Percentiles rank a stretch among this genome's conserved stretches.
These are phyloP conservation scores for Apiospora marii DNA, from an alignment of 2,329 filamentous ascomycete species.

Conservation along the genomic window DNA sequence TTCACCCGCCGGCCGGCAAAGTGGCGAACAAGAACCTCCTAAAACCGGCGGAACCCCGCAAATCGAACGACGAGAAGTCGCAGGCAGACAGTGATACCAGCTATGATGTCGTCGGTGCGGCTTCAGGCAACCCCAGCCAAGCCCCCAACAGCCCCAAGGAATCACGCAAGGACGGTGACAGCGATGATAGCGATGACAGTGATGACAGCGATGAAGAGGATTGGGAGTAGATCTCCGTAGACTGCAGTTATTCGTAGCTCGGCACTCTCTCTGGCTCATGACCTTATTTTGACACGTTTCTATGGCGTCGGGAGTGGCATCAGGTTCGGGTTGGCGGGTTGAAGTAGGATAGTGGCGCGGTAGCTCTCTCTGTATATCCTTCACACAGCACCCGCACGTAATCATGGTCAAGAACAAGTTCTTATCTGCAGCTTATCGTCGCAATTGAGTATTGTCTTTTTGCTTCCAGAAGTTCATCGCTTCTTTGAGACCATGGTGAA, in stretches of 20 bases:
- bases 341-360: slow-evolving; percentile 32
- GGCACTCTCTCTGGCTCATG: slow-evolving; percentile 9
- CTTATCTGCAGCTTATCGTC: slow-evolving; percentile 6
- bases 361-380: slow-evolving; percentile 37
- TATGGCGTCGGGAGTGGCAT: slow-evolving; percentile 32
- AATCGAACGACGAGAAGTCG: slow-evolving; percentile 87
- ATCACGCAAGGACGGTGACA: slow-evolving; percentile 63
- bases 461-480: slow-evolving; percentile 46
- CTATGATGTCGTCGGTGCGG: slow-evolving; percentile 88
- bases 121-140: slow-evolving; percentile 79
- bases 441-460: slow-evolving; percentile 23
- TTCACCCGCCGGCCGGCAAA: slow-evolving; percentile 58
- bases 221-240: slow-evolving; percentile 39
- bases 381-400: slow-evolving; percentile 23
- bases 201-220: slow-evolving; percentile 70
- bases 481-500: slow-evolving; percentile 80
- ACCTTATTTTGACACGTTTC: slow-evolving; percentile 30
- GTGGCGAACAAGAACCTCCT: slow-evolving; percentile 49
- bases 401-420: slow-evolving; percentile 6
- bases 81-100: slow-evolving; percentile 93
- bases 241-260: neutral
- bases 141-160: slow-evolving; percentile 74
- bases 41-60: slow-evolving; percentile 72
- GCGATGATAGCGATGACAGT: slow-evolving; percentile 58
- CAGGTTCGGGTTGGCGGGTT: slow-evolving; percentile 30